Conservation (phyloP, 140 eudicot genomes). For the Stevia rebaudiana region DNA sequence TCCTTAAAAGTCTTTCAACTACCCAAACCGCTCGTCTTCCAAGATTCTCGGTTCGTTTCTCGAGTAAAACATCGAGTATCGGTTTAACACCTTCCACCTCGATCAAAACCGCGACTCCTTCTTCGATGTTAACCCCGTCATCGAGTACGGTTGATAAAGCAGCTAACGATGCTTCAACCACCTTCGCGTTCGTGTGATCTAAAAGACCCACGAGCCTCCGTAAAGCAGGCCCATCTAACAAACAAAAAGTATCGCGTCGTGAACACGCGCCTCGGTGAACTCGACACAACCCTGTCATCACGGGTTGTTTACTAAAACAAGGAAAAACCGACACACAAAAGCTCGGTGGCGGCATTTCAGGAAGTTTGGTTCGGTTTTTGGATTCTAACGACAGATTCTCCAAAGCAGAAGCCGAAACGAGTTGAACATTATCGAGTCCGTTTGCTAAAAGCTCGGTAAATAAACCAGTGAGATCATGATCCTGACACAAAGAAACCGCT, state of each 20-base stretch:
- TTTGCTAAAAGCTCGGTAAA: constrained; percentile 63
- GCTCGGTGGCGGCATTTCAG: constrained; percentile 56
- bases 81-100: constrained; percentile 65
- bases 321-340: constrained; percentile 50
- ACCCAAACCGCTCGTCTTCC: constrained; percentile 83
- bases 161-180: constrained; percentile 85
- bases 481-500: constrained; percentile 57
- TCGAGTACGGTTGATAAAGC: constrained; percentile 78
- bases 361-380: constrained; percentile 54
- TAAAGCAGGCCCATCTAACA: constrained; percentile 77
- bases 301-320: constrained; percentile 63
- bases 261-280: constrained; percentile 77
- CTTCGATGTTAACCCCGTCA: constrained; percentile 68
- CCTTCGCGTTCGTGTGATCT: constrained; percentile 73
- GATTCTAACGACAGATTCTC: constrained; percentile 71
- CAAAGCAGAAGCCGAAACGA: constrained; percentile 80
- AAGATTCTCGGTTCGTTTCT: constrained; percentile 66
- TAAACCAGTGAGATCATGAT: constrained; percentile 42
- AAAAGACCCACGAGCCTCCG: constrained; percentile 66
- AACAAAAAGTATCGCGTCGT: constrained; percentile 65
- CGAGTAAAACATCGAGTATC: constrained; percentile 62
- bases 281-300: constrained; percentile 61
- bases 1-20: constrained; percentile 70
- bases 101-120: constrained; percentile 52
- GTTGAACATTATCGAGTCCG: constrained; percentile 82